These are phyloP conservation scores for Kwoniella shandongensis DNA, from an alignment of 768 basidiomycete species.

Conservation along the genomic window DNA sequence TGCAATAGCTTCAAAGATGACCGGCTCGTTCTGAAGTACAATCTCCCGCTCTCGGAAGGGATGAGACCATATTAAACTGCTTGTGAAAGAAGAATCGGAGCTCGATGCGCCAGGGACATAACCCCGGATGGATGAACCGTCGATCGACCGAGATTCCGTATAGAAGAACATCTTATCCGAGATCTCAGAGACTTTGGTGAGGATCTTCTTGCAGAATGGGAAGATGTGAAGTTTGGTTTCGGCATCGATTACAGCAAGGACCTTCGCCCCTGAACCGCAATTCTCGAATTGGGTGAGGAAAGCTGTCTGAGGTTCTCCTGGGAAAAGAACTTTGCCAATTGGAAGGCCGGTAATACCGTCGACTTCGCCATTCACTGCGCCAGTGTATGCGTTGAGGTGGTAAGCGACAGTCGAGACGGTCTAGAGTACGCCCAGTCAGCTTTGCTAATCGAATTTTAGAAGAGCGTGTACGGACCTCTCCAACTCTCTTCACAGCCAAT, in stretches of 20 bases:
- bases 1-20: conserved; percentile 60
- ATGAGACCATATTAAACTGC: conserved; percentile 68
- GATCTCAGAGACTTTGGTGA: conserved; percentile 28
- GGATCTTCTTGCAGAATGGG: conserved; percentile 50
- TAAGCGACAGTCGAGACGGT: conserved; percentile 40
- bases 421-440: conserved; percentile 8
- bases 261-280: conserved; percentile 39
- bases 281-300: conserved; percentile 48
- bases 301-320: conserved; percentile 27
- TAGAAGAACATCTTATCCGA: conserved; percentile 39
- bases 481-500: conserved; percentile 28
- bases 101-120: conserved; percentile 12
- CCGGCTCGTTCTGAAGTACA: conserved; percentile 61
- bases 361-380: conserved; percentile 25
- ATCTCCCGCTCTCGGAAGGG: conserved; percentile 62
- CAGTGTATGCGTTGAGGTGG: conserved; percentile 50
- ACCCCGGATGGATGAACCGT: conserved; percentile 25
- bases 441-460: neutral
- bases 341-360: conserved; percentile 25
- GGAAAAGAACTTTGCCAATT: conserved; percentile 38
- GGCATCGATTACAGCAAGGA: conserved; percentile 44
- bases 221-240: conserved; percentile 45
- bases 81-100: conserved; percentile 53
- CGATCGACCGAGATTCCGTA: conserved; percentile 3
- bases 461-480: conserved; percentile 16